Conservation (phyloP, 164 flowering plant genomes). For the Warburgia ugandensis region DNA sequence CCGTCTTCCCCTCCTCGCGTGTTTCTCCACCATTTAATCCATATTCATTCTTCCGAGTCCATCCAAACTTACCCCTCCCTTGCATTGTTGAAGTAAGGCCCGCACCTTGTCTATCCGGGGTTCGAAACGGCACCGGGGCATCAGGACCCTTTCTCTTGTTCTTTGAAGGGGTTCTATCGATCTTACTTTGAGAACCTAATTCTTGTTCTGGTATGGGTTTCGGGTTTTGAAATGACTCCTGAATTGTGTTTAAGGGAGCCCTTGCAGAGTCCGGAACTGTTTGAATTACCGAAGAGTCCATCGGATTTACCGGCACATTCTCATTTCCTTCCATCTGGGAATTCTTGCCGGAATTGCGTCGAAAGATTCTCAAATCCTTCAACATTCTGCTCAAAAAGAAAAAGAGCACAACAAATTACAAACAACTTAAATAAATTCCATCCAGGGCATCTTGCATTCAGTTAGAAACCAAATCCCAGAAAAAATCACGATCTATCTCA, state of each 20-base stretch:
- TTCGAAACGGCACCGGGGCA: constrained; percentile 36
- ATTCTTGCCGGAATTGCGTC: constrained; percentile 52
- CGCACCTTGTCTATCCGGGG: constrained; percentile 59
- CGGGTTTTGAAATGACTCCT: constrained; percentile 38
- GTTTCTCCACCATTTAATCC: constrained; percentile 12
- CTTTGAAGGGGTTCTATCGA: constrained; percentile 70
- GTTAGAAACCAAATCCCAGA: not conserved
- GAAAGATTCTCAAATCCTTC: constrained; percentile 57
- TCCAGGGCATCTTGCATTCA: not conserved
- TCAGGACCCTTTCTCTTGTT: constrained; percentile 31
- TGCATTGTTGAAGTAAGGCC: constrained; percentile 16
- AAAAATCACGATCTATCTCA: too few species aligned
- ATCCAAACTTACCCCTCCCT: constrained; percentile 50
- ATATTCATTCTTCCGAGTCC: constrained; percentile 51
- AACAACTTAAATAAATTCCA: not conserved
- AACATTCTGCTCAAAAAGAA: constrained; percentile 45
- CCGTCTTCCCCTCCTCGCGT: constrained; percentile 31
- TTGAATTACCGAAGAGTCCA: constrained; percentile 20
- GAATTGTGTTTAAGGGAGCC: constrained; percentile 59
- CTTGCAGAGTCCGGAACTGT: constrained; percentile 27
- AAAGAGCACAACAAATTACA: not conserved
- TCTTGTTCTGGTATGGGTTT: constrained; percentile 35
- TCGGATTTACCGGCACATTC: constrained; percentile 54
- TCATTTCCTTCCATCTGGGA: constrained; percentile 47
- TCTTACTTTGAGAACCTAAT: constrained; percentile 24